These are phyloP conservation scores for Nigrospora oryzae DNA, from an alignment of 2,329 filamentous ascomycete genomes.

Conservation along the genomic window DNA sequence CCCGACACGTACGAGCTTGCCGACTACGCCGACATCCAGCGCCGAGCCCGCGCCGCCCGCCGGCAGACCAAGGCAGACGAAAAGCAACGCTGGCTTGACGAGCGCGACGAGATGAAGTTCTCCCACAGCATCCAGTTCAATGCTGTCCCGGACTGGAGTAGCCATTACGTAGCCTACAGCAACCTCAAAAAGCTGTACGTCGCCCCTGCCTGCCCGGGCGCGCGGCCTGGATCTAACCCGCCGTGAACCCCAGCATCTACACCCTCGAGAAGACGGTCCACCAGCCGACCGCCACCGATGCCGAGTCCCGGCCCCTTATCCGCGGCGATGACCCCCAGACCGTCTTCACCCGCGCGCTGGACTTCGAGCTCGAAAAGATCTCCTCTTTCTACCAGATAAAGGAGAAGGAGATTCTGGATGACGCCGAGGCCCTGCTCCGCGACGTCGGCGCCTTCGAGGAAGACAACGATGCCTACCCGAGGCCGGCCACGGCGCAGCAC, in stretches of 20 bases:
- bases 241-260: slow-evolving; percentile 63
- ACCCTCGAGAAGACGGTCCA: slow-evolving; percentile 81
- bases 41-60: slow-evolving; percentile 23
- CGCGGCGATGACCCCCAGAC: slow-evolving; percentile 66
- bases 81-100: slow-evolving; percentile 64
- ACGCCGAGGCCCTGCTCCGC: slow-evolving; percentile 66
- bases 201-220: neutral
- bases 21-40: slow-evolving; percentile 25
- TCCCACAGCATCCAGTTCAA: slow-evolving; percentile 99
- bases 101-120: slow-evolving; percentile 94
- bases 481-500: slow-evolving; percentile 9
- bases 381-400: slow-evolving; percentile 85
- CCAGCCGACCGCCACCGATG: slow-evolving; percentile 55
- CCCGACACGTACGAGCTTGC: slow-evolving; percentile 20
- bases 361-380: slow-evolving; percentile 89
- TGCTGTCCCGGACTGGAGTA: slow-evolving; percentile 98
- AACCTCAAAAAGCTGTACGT: slow-evolving; percentile 95
- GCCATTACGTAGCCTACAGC: slow-evolving; percentile 95
- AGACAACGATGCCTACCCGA: slow-evolving; percentile 30
- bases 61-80: slow-evolving; percentile 39
- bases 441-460: slow-evolving; percentile 65
- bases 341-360: slow-evolving; percentile 73
- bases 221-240: slow-evolving; percentile 1
- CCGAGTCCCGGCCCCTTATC: slow-evolving; percentile 80
- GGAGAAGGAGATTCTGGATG: slow-evolving; percentile 77